A percentile compares a stretch with the other conserved stretches of the same genome.
Evolutionary conservation across 2,329 filamentous ascomycete genomes (phyloP).

Genomic region (Elsinoe perseae): DNA sequence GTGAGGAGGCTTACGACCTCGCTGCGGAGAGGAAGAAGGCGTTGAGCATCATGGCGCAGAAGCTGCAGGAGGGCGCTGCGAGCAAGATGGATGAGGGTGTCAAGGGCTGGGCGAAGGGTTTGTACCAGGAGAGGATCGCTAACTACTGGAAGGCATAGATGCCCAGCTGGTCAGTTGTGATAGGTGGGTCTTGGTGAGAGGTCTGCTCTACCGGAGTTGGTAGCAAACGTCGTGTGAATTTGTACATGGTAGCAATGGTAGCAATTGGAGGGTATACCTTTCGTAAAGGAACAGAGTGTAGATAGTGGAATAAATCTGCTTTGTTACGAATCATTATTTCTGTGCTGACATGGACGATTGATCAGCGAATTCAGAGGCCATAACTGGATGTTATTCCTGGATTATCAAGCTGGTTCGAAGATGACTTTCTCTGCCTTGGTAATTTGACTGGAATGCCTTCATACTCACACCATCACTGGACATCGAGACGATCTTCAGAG

Average conservation of each 20-base stretch:
- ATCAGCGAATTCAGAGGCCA: no score
- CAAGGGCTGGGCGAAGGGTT: neutral
- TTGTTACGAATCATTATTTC: neutral
- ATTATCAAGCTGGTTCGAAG: no score
- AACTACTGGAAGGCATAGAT: conserved; percentile 6
- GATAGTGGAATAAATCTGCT: neutral
- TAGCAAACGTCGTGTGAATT: neutral
- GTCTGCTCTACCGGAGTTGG: neutral
- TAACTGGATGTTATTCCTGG: no score
- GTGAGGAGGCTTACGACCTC: conserved; percentile 13
- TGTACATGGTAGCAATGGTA: neutral
- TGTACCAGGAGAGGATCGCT: conserved; percentile 5
- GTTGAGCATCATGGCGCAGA: conserved; percentile 11
- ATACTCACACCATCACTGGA: no score
- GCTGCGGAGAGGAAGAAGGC: conserved; percentile 4
- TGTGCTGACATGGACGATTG: neutral
- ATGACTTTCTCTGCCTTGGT: no score
- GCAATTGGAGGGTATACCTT: neutral
- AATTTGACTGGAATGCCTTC: no score
- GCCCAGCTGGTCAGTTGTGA: neutral
- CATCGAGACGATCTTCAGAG: no score
- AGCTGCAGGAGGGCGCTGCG: neutral
- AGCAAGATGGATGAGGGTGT: neutral
- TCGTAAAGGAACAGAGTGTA: neutral
- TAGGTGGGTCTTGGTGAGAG: neutral